Conservation (phyloP, 2,329 filamentous ascomycete species). For the Aplosporella prunicola region DNA sequence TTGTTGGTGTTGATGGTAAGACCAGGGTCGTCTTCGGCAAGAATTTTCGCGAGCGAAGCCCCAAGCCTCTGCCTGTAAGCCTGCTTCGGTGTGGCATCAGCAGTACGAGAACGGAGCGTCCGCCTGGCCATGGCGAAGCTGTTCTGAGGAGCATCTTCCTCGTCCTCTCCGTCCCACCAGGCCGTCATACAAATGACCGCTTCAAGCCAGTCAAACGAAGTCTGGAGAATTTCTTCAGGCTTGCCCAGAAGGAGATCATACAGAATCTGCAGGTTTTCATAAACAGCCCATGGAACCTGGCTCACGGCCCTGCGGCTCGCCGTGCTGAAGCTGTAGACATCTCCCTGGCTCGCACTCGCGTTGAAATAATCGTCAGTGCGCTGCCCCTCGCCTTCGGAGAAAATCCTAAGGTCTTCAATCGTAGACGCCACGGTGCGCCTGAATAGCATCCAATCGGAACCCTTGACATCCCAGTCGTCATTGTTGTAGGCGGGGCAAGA, state of each 20-base stretch:
- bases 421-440: slow-evolving; percentile 63
- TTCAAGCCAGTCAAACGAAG: slow-evolving; percentile 86
- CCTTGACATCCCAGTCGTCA: slow-evolving; percentile 73
- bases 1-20: slow-evolving; percentile 70
- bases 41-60: slow-evolving; percentile 13
- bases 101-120: slow-evolving; percentile 34
- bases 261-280: slow-evolving; percentile 70
- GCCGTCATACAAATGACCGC: slow-evolving; percentile 72
- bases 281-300: slow-evolving; percentile 80
- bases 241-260: slow-evolving; percentile 76
- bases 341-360: slow-evolving; percentile 26
- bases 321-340: slow-evolving; percentile 53
- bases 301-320: slow-evolving; percentile 68
- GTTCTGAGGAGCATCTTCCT: slow-evolving; percentile 30
- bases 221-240: slow-evolving; percentile 62
- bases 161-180: slow-evolving; percentile 81
- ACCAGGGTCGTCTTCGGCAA: slow-evolving; percentile 55
- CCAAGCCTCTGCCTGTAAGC: slow-evolving; percentile 58
- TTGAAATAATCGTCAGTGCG: slow-evolving; percentile 39
- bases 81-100: slow-evolving; percentile 47
- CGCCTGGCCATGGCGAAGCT: slow-evolving; percentile 34
- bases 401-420: slow-evolving; percentile 60
- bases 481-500: slow-evolving; percentile 58
- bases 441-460: slow-evolving; percentile 75
- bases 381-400: slow-evolving; percentile 63